Evolutionary conservation across 306 rosid genomes (phyloP).

Genomic region (Aeschynomene evenia): DNA sequence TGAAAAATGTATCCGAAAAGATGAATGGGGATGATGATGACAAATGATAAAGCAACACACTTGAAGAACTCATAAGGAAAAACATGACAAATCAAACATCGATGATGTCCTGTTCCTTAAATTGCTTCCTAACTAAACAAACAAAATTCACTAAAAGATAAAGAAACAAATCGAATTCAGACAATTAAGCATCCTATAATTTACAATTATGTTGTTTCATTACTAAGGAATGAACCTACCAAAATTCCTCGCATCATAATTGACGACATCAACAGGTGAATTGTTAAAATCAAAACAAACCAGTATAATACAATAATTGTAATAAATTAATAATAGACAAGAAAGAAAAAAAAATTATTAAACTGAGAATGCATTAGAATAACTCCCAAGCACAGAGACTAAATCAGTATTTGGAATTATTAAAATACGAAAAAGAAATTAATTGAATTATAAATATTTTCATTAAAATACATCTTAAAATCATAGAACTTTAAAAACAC

Average conservation of each 20-base stretch:
- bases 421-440: too few species aligned
- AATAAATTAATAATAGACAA: too few species aligned
- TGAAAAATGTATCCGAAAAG: conserved; percentile 12
- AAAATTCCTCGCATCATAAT: conserved; percentile 8
- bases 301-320: background rate
- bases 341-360: background rate
- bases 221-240: background rate
- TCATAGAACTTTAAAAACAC: too few species aligned
- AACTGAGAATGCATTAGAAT: background rate
- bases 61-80: background rate
- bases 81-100: background rate
- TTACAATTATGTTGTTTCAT: background rate
- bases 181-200: conserved; percentile 13
- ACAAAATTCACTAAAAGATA: conserved; percentile 13
- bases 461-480: too few species aligned
- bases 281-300: background rate
- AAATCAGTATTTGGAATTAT: background rate
- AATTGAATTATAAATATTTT: too few species aligned
- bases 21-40: background rate
- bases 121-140: background rate
- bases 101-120: background rate
- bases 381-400: background rate
- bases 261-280: background rate
- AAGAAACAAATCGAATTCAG: conserved; percentile 14
- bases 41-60: conserved; percentile 5